Evolutionary conservation across 441 rosid species (phyloP), one percentile per base, ranked within the genome.

Genomic region (Eruca vesicaria): DNA sequence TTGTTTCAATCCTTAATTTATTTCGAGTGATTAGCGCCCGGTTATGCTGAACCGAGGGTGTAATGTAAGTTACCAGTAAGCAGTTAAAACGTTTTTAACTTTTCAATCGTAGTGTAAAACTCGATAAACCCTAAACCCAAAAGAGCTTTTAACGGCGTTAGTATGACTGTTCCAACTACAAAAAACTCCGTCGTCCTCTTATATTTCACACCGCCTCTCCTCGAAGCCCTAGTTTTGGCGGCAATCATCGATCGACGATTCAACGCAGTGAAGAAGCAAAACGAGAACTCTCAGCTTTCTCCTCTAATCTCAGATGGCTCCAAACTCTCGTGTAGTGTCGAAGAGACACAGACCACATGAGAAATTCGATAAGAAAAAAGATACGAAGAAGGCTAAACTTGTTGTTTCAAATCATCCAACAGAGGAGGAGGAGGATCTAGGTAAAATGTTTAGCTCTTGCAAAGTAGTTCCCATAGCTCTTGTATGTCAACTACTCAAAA

Each of bases 371-470:
- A 66, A 62, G 56, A 71, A 78, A 35, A 67, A 70, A 9, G 66
- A 57, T 36, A 59, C 38, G 65, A 80, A 43, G 79, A 80, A 82
- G 80, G 60, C 67, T 41, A 71, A 73, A 15, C 69, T 23, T 36
- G 69, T 28, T 28, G 32, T 56, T 63, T 63, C 53, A 69, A 60
- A 76, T 64, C 66, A 64, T 6, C 71, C 84, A 33, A 70, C 79
- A 15, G 80, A 74, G 63, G 74, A 82, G 63, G 74, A 82, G 9
- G 80, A 74, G 58, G 75, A 82, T 36, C 41, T 67, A 80, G 90
- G 90, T 76, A 41, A n/a, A 72, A 28, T 23, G 26, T 78, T 76
- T 28, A 52, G 18, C 63, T 57, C 19, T 72, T 15, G 38, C 52
- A 32, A n/a, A 50, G 16, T 10, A 56, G 19, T 31, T 43, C 3